Evolutionary conservation across 345 rosid genomes (phyloP), one percentile per base, ranked within the genome.

Genomic region (Brassica incana): DNA sequence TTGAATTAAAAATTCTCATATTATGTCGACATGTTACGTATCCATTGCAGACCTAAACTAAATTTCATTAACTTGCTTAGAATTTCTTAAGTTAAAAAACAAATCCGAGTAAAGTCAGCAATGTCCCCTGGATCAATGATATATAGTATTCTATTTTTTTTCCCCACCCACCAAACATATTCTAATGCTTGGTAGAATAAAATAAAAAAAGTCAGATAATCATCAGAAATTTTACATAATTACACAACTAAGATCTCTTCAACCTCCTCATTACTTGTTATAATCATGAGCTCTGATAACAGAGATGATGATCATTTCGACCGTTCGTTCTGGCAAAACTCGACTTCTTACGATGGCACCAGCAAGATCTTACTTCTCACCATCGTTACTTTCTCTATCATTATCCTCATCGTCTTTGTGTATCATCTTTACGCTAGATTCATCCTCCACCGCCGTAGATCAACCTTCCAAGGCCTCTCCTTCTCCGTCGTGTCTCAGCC

Each of bases 291-390:
- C 33, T 64, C 25, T 2, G 33, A 65, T 68, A 65, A 65, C 56
- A 52, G 0, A 30, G 8, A 38, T 23, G 15, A 74, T 45, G 72
- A 78, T 36, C 23, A 52, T n/a, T n/a, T 52, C 8, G 62, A 77
- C 75, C 72, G 48, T 52, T 32, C 48, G 14, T 66, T 38, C 3
- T 78, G 72, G 76, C 74, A 58, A 23, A n/a, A n/a, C 60, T 18
- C 73, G 2, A 14, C 35, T 63, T 20, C 76, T 27, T 82, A 81
- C 65, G 75, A 74, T 50, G 68, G 77, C 6, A 86, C 70, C 76
- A 74, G 82, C 81, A 92, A 69, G 76, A 79, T 90, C 86, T 80
- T 86, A 83, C 75, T 87, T 65, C 25, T 74, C 4, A 85, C 92
- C 3, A 60, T 87, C 69, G 4, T 88, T 15, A 84, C 88, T 0